A percentile compares a stretch with the other conserved stretches of the same genome.
Evolutionary conservation across 108 stramenopile genomes (phyloP).

Genomic region (Aurantiochytrium sp.): DNA sequence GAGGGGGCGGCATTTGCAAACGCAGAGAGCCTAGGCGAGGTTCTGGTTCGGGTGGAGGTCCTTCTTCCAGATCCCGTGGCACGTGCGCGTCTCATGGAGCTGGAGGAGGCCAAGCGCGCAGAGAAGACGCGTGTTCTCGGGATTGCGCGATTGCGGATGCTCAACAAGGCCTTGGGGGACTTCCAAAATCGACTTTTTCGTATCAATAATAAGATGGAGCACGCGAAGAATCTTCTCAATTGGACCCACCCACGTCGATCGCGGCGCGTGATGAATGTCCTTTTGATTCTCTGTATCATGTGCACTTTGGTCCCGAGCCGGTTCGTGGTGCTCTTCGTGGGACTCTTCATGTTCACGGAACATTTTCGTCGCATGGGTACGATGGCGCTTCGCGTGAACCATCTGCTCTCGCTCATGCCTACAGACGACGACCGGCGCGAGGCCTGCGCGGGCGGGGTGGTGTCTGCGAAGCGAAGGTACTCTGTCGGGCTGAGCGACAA

Average conservation of each 20-base stretch:
- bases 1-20: not conserved
- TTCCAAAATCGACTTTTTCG: not conserved
- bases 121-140: not conserved
- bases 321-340: not conserved
- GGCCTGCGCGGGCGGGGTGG: not conserved
- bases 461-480: not conserved
- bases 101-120: not conserved
- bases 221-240: not conserved
- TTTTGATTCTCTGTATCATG: not conserved
- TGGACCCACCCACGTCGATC: not conserved
- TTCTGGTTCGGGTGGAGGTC: not conserved
- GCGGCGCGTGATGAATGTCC: not conserved
- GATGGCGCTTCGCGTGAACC: not conserved
- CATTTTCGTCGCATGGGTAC: not conserved
- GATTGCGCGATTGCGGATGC: not conserved
- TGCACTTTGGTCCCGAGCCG: not conserved
- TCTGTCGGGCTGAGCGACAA: not conserved
- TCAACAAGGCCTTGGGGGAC: not conserved
- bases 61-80: not conserved
- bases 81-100: not conserved
- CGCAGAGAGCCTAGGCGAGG: not conserved
- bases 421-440: not conserved
- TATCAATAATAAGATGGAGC: slow-evolving; percentile 10
- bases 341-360: slow-evolving; percentile 13
- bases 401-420: not conserved